These are phyloP conservation scores for Phaeosphaeria sp. DNA, from an alignment of 2,329 filamentous ascomycete genomes.

Conservation along the genomic window DNA sequence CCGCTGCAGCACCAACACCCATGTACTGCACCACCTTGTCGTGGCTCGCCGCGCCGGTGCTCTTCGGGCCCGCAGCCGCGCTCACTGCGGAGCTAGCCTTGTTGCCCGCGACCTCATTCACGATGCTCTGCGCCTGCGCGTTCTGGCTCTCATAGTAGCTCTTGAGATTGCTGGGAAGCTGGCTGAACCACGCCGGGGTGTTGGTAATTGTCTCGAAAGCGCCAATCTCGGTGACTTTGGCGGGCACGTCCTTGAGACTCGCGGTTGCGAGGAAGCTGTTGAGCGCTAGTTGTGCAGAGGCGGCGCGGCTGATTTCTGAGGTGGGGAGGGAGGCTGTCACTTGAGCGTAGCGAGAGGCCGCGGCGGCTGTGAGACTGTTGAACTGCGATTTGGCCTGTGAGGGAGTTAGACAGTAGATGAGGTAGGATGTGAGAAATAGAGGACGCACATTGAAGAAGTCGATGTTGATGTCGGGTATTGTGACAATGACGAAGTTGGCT, in stretches of 20 bases:
- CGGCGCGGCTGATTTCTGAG: conserved; percentile 16
- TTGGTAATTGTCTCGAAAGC: conserved; percentile 22
- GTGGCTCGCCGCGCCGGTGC: conserved; percentile 12
- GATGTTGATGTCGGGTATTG: conserved; percentile 18
- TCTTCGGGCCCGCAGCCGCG: conserved; percentile 4
- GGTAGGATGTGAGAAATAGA: neutral
- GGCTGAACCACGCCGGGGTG: conserved; percentile 28
- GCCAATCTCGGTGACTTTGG: conserved; percentile 19
- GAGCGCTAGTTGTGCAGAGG: conserved; percentile 24
- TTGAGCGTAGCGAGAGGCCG: conserved; percentile 17
- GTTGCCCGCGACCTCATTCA: conserved; percentile 18
- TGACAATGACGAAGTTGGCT: conserved; percentile 31
- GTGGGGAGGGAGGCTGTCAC: conserved; percentile 17
- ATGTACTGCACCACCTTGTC: conserved; percentile 15
- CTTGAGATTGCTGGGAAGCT: conserved; percentile 31
- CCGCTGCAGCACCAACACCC: conserved; percentile 25
- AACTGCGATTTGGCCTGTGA: conserved; percentile 19
- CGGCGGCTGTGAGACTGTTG: conserved; percentile 17
- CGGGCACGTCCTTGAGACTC: conserved; percentile 17
- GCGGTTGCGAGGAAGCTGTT: conserved; percentile 30
- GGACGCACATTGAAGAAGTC: conserved; percentile 23
- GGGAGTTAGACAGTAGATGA: conserved; percentile 1
- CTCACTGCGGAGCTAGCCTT: conserved; percentile 11
- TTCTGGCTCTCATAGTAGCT: conserved; percentile 31
- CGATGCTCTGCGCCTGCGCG: conserved; percentile 18